These are phyloP conservation scores for Leccinum pallidistipes DNA, from an alignment of 1,284 basidiomycete species.

Conservation along the genomic window DNA sequence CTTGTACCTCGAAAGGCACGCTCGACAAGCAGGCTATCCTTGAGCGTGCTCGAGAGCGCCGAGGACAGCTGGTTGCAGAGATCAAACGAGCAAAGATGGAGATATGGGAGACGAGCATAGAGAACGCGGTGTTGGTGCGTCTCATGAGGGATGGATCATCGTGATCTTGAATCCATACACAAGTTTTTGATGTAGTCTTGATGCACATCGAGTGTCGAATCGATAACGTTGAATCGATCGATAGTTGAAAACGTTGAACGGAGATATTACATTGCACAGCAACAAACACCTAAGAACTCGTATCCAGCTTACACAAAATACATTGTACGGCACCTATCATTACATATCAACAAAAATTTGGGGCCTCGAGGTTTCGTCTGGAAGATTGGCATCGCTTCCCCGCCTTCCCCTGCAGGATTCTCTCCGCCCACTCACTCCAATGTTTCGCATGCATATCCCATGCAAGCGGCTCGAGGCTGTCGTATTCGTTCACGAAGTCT, in stretches of 20 bases:
- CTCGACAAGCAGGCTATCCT: slow-evolving; percentile 44
- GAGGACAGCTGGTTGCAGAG: slow-evolving; percentile 52
- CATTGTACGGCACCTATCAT: slow-evolving; percentile 5
- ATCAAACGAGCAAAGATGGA: slow-evolving; percentile 60
- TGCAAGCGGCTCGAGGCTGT: slow-evolving; percentile 15
- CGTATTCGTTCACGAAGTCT: slow-evolving; percentile 24
- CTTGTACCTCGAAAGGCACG: slow-evolving; percentile 3
- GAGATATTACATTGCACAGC: not conserved
- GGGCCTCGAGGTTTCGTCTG: slow-evolving; percentile 14
- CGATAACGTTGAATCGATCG: not conserved
- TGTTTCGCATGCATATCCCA: slow-evolving; percentile 20
- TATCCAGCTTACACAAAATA: slow-evolving; percentile 16
- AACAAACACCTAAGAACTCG: not conserved
- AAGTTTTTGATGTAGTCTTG: not conserved
- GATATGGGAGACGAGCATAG: slow-evolving; percentile 73
- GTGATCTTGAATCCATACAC: not conserved
- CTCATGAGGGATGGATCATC: slow-evolving; percentile 41
- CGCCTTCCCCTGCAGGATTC: slow-evolving; percentile 7
- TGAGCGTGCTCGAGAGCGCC: slow-evolving; percentile 51
- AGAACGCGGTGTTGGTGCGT: slow-evolving; percentile 64
- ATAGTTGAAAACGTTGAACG: not conserved
- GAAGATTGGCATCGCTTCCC: slow-evolving; percentile 17
- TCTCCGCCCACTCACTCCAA: slow-evolving; percentile 26
- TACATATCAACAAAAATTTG: slow-evolving; percentile 16
- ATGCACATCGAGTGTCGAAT: not conserved